phyloP scores from a whole-genome alignment of 2,329 filamentous ascomycete genomes.

The Aureobasidium namibiae region DNA sequence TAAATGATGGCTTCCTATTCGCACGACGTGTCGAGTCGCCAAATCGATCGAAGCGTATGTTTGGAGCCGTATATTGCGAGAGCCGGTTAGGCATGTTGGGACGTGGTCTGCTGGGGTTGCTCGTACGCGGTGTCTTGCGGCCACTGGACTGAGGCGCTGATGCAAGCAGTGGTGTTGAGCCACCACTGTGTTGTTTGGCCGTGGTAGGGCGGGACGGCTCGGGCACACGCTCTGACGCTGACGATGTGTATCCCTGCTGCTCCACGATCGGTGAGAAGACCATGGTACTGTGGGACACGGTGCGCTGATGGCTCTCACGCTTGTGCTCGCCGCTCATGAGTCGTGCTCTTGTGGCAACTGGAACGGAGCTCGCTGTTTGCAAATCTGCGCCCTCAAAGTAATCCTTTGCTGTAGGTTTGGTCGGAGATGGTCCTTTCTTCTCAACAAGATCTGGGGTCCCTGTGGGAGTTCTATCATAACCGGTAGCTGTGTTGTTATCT shows the following conservation, averaged over 20 bases:
- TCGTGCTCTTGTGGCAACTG: constrained; percentile 3
- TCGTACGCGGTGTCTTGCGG: constrained; percentile 2
- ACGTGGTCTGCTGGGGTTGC: constrained; percentile 38
- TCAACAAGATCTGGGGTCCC: constrained; percentile 8
- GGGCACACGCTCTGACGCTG: constrained; percentile 1
- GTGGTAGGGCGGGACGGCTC: constrained; percentile 17
- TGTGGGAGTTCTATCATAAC: constrained; percentile 14
- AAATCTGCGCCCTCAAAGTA: constrained; percentile 5
- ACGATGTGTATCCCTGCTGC: constrained; percentile 22
- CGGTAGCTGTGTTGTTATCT: constrained; percentile 33
- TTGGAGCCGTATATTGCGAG: constrained; percentile 49
- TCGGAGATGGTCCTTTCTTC: constrained; percentile 1
- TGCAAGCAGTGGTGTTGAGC: constrained; percentile 32
- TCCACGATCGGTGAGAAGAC: constrained; percentile 63
- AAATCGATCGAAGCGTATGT: constrained; percentile 38
- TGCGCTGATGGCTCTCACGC: constrained; percentile 52
- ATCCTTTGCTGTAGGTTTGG: background rate
- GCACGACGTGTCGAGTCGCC: constrained; percentile 10
- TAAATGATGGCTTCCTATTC: constrained; percentile 53
- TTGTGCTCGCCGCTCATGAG: constrained; percentile 16
- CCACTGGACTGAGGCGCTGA: background rate
- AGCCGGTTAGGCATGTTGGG: constrained; percentile 48
- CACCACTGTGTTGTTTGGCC: constrained; percentile 22
- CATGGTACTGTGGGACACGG: constrained; percentile 73
- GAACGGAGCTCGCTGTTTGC: background rate